phyloP scores from a whole-genome alignment of 163 green algal genomes.

The Chlamydomonas reinhardtii region DNA sequence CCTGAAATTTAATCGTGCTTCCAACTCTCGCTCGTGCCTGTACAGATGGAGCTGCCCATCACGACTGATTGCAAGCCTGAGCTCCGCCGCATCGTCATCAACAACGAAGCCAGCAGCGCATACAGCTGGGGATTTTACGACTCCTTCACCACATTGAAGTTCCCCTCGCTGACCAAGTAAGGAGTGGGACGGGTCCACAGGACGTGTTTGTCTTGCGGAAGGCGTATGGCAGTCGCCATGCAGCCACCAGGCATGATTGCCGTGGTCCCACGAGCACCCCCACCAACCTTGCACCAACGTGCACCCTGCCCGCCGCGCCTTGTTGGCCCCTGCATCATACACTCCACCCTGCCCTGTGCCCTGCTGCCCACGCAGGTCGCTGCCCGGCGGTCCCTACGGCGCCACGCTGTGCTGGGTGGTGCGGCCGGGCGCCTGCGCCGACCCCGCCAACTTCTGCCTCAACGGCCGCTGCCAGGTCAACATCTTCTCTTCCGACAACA shows the following conservation, averaged over 20 bases:
- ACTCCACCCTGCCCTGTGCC: no score
- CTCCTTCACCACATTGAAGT: conserved; percentile 10
- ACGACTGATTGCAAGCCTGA: background rate
- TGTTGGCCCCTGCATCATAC: no score
- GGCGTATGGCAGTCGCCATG: no score
- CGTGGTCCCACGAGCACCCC: no score
- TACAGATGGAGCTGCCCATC: background rate
- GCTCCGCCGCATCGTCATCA: background rate
- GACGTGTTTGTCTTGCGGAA: no score
- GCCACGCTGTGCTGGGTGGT: background rate
- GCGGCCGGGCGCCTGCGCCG: background rate
- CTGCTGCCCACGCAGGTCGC: background rate
- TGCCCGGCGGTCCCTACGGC: background rate
- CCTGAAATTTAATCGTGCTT: no score
- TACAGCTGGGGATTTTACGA: conserved; percentile 21
- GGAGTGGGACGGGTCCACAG: background rate
- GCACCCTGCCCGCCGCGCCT: no score
- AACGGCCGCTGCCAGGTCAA: background rate
- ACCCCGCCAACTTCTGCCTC: background rate
- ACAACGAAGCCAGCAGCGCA: background rate
- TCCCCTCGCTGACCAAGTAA: background rate
- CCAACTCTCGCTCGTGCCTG: background rate
- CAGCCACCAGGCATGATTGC: no score
- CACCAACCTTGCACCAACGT: no score
- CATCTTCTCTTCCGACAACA: background rate